Percentiles rank a stretch among this genome's conserved stretches.
Evolutionary conservation across 768 basidiomycete genomes (phyloP).

Genomic region (Dacryopinax primogenitus): DNA sequence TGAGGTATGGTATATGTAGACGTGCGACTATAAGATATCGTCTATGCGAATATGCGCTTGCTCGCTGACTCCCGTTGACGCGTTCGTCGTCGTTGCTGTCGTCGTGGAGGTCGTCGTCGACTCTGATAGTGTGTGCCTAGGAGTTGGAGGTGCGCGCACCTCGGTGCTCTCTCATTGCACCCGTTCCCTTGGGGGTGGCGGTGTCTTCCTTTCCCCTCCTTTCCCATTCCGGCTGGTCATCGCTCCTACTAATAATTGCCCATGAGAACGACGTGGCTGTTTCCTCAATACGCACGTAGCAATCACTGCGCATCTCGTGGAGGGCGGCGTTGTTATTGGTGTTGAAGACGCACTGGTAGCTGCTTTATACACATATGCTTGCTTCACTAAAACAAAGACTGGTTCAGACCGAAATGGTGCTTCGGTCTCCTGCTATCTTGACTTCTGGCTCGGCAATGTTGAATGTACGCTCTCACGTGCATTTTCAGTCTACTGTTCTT

Average conservation of each 20-base stretch:
- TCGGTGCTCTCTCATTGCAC: neutral
- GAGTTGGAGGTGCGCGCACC: neutral
- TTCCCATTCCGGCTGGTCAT: neutral
- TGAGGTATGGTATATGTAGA: constrained; percentile 4
- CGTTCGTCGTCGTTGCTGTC: neutral
- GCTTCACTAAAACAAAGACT: neutral
- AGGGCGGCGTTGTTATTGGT: neutral
- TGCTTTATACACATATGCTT: neutral
- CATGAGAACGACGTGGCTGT: neutral
- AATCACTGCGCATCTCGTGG: neutral
- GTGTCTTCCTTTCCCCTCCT: neutral
- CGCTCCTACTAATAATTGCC: too few species aligned
- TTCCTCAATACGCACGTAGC: neutral
- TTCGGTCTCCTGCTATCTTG: neutral
- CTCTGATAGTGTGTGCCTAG: neutral
- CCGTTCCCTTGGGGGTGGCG: neutral
- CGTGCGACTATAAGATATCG: neutral
- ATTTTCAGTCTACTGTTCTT: neutral
- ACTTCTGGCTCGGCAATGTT: neutral
- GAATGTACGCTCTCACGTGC: neutral
- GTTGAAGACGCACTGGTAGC: neutral
- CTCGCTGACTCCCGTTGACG: neutral
- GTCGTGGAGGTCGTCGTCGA: constrained; percentile 7
- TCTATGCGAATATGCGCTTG: neutral
- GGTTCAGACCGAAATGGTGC: neutral